phyloP scores from a whole-genome alignment of 768 basidiomycete species.

The Cytidiella melzeri region DNA sequence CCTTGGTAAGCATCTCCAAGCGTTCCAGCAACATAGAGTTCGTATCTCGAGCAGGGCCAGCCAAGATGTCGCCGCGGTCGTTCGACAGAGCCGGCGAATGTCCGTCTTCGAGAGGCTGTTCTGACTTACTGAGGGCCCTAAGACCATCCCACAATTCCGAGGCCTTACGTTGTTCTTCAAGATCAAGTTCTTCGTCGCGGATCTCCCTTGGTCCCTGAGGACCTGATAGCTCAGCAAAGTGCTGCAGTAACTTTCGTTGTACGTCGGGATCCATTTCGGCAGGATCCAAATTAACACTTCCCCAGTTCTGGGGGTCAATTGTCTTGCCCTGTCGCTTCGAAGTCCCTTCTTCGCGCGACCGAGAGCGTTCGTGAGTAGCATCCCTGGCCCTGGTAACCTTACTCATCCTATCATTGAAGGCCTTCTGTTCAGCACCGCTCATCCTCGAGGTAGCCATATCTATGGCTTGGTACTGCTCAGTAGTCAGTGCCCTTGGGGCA shows the following conservation, averaged over 20 bases:
- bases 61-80: not conserved
- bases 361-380: not conserved
- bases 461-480: too few species aligned
- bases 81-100: not conserved
- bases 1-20: too few species aligned
- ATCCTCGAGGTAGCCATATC: too few species aligned
- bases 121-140: not conserved
- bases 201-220: not conserved
- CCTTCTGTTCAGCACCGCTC: too few species aligned
- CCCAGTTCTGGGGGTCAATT: constrained; percentile 18
- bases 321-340: constrained; percentile 15
- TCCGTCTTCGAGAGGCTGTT: not conserved
- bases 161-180: not conserved
- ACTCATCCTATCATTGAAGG: too few species aligned
- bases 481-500: too few species aligned
- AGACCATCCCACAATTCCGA: not conserved
- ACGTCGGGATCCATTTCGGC: constrained; percentile 13
- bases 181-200: not conserved
- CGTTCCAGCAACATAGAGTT: too few species aligned
- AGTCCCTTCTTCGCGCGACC: constrained; percentile 11
- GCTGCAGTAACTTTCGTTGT: constrained; percentile 2
- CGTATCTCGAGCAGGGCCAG: too few species aligned
- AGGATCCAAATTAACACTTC: constrained; percentile 8
- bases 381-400: too few species aligned
- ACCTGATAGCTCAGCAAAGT: not conserved